phyloP scores from a whole-genome alignment of 768 basidiomycete species.

The Sarcodon aspratus region DNA sequence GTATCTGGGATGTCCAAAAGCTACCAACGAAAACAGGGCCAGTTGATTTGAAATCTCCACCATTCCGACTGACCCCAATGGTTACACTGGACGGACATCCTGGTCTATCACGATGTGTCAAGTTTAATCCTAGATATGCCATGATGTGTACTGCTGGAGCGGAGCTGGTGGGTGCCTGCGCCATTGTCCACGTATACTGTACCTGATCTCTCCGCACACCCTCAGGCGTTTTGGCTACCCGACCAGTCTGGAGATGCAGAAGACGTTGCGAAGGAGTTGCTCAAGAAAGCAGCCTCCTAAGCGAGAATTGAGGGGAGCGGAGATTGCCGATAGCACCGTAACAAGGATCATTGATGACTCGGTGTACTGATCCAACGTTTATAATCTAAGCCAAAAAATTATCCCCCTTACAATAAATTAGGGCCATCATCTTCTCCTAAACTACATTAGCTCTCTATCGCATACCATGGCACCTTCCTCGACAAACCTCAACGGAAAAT shows the following conservation, averaged over 20 bases:
- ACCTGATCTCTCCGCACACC: neutral
- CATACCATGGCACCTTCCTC: neutral
- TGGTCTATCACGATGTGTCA: slow-evolving; percentile 76
- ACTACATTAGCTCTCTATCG: no score
- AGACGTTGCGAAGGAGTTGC: slow-evolving; percentile 57
- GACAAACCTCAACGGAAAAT: neutral
- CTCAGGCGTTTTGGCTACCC: slow-evolving; percentile 53
- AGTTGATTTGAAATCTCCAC: slow-evolving; percentile 42
- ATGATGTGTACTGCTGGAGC: slow-evolving; percentile 83
- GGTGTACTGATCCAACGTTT: no score
- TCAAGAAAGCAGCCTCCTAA: slow-evolving; percentile 35
- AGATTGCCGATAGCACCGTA: no score
- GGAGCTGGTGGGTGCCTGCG: slow-evolving; percentile 51
- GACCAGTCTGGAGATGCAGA: slow-evolving; percentile 60
- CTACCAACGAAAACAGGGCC: slow-evolving; percentile 40
- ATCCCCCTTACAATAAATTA: no score
- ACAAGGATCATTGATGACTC: no score
- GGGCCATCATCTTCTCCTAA: no score
- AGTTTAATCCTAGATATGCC: slow-evolving; percentile 79
- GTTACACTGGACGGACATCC: slow-evolving; percentile 65
- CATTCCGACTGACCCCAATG: slow-evolving; percentile 38
- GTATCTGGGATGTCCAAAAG: slow-evolving; percentile 77
- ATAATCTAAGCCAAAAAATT: no score
- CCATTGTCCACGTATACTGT: neutral
- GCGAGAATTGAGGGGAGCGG: no score